Evolutionary conservation across 345 rosid species (phyloP).

Genomic region (Fremontodendron californicum): DNA sequence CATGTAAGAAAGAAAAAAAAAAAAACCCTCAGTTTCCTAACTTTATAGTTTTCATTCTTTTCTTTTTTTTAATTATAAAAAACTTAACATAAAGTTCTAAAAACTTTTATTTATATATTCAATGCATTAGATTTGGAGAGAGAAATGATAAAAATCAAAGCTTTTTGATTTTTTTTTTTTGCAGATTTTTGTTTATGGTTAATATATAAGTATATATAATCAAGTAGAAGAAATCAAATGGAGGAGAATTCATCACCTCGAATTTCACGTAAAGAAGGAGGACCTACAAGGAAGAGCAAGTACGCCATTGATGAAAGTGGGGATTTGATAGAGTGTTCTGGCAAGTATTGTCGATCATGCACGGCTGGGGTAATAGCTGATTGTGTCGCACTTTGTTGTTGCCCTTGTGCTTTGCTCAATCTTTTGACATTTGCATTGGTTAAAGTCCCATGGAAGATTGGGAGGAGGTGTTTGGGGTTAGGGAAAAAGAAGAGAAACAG

Average conservation of each 20-base stretch:
- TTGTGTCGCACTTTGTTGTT: slow-evolving; percentile 70
- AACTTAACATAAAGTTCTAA: not conserved
- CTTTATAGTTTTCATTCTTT: not conserved
- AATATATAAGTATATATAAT: not conserved
- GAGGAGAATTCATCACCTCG: slow-evolving; percentile 28
- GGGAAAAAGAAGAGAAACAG: slow-evolving; percentile 31
- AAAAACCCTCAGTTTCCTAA: not conserved
- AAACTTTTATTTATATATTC: not conserved
- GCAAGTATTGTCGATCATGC: slow-evolving; percentile 58
- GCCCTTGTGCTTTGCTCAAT: slow-evolving; percentile 63
- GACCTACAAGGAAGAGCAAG: slow-evolving; percentile 18
- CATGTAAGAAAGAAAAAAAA: slow-evolving; percentile 3
- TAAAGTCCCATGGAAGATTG: slow-evolving; percentile 55
- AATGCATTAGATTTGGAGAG: slow-evolving; percentile 1
- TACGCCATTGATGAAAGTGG: slow-evolving; percentile 24
- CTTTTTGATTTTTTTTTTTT: not conserved
- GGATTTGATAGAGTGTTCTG: slow-evolving; percentile 41
- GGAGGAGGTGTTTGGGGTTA: slow-evolving; percentile 42
- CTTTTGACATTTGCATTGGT: slow-evolving; percentile 50
- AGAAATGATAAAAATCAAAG: slow-evolving; percentile 6
- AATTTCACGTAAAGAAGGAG: slow-evolving; percentile 20
- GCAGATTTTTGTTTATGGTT: slow-evolving; percentile 10
- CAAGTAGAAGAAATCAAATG: slow-evolving; percentile 24
- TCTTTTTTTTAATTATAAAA: not conserved
- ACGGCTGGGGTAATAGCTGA: slow-evolving; percentile 59